Base-by-base conservation (phyloP, 306 rosid genomes). In the Phaseolus lunatus region DNA sequence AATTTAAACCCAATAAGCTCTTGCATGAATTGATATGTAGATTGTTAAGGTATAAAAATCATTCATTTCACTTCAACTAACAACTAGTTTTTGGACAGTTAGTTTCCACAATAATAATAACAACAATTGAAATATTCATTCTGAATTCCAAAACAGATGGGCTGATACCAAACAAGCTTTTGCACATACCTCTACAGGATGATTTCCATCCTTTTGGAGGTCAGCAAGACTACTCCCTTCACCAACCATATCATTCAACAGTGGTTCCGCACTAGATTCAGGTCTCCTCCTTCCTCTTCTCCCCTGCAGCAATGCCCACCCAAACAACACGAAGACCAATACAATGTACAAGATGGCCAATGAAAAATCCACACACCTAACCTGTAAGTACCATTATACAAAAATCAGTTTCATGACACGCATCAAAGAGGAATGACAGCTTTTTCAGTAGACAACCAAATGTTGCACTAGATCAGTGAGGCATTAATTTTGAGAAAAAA, bases 321-420 rank as follows among this genome's bases (percentile, higher is more conserved):
- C 97, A 80, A 89, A 66, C 78, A 94, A 90, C 72, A 85, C 81
- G 19, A 83, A 84, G 71, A 94, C 76, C 74, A 94, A 85, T 39
- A 90, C 48, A 80, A 90, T 37, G 54, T 92, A 92, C 81, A 90
- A 45, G 72, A 92, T 81, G 39, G 88, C 82, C 49, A 94, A 68
- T 44, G 95, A 86, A 75, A 92, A 81, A 48, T 94, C 98, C 88
- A 94, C 83, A 78, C 98, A 94, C 58, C 85, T 79, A 76, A 88
- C 87, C 98, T 94, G 94, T 80, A 76, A 69, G 73, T 23, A 78
- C 41, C 79, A 80, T 79, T 54, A 24, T 72, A 61, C 44, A 53
- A 77, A 77, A 83, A 57, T 67, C 47, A 87, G 44, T 48, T 73
- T 65, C 63, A 45, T 45, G 47, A 31, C 71, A 80, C 33, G 54